Percentiles rank a stretch among this genome's conserved stretches.
Conservation (phyloP, 2,329 filamentous ascomycete species). For the Alternaria gansuensis region DNA sequence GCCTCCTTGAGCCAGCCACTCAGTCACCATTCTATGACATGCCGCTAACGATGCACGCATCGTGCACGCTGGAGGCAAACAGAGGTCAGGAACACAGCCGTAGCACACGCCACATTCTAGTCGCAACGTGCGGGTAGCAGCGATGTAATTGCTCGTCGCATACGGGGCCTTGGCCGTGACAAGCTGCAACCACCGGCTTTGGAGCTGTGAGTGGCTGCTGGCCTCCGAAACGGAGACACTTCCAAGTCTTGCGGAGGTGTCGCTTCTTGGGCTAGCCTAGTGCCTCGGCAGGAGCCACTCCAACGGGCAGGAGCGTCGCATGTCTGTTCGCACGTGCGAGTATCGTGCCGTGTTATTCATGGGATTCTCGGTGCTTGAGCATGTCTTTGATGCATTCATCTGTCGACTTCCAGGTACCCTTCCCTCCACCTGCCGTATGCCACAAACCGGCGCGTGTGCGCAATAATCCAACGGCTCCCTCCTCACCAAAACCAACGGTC, state of each 20-base stretch:
- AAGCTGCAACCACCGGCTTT: slow-evolving; percentile 29
- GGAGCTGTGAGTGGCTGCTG: slow-evolving; percentile 38
- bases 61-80: slow-evolving; percentile 11
- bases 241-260: slow-evolving; percentile 14
- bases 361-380: slow-evolving; percentile 2
- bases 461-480: slow-evolving; percentile 12
- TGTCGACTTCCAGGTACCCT: background rate
- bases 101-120: slow-evolving; percentile 7
- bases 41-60: slow-evolving; percentile 8
- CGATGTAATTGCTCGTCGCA: slow-evolving; percentile 39
- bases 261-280: slow-evolving; percentile 18
- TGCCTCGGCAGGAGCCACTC: slow-evolving; percentile 31
- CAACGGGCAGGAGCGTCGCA: slow-evolving; percentile 31
- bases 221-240: slow-evolving; percentile 28
- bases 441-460: background rate
- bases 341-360: slow-evolving; percentile 24
- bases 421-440: slow-evolving; percentile 15
- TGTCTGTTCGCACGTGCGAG: slow-evolving; percentile 30
- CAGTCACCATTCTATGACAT: slow-evolving; percentile 2
- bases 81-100: slow-evolving; percentile 14
- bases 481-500: slow-evolving; percentile 1
- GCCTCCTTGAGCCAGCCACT: background rate
- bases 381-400: background rate
- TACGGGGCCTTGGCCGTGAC: slow-evolving; percentile 28
- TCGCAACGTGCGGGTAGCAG: slow-evolving; percentile 31